Base-by-base conservation (phyloP, 2,329 filamentous ascomycete species). In the Colletotrichum eremochloae region DNA sequence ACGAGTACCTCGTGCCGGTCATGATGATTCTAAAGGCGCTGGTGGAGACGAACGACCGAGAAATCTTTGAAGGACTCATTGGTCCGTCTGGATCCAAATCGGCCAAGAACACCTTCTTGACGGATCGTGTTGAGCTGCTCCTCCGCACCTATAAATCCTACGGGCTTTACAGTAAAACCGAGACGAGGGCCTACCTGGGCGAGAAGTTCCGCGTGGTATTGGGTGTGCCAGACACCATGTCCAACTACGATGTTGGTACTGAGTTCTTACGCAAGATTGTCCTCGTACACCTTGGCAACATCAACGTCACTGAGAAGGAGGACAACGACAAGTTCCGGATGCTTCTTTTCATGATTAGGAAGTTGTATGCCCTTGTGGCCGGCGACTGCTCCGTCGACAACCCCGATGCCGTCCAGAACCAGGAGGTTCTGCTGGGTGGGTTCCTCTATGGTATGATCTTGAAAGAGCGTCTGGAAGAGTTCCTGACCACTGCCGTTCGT, bases 11-110 rank as follows among this genome's bases (percentile, higher is more conserved):
- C n/a, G 89, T 99, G 2, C 96, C 96, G 1, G 93, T 95, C 73
- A 92, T 98, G 88, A 98, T 99, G 96, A 91, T 99, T 44, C 84
- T 99, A 75, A 99, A 98, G 85, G 96, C 96, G 1, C 86, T 99
- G 62, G 89, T 96, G 2, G 96, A 99, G 81, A 99, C 96, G 20
- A 99, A 97, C 80, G 96, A 99, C 79, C 91, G 94, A 69, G 95
- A 98, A 80, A 96, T 99, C 56, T 98, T 97, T 72, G 95, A 98
- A 82, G 93, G 93, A n/a, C 84, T 99, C 63, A 92, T 98, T 58
- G 96, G 96, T 48, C 86, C 90, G 38, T 88, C 90, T 71, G 90
- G 90, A 40, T 95, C 93, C 40, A 92, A 94, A 79, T 93, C 93
- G 9, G 87, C 94, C 46, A 88, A 94, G 68, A 96, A 97, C 80